Conservation (phyloP, 352 stramenopile species). For the Globisporangium alternatum region DNA sequence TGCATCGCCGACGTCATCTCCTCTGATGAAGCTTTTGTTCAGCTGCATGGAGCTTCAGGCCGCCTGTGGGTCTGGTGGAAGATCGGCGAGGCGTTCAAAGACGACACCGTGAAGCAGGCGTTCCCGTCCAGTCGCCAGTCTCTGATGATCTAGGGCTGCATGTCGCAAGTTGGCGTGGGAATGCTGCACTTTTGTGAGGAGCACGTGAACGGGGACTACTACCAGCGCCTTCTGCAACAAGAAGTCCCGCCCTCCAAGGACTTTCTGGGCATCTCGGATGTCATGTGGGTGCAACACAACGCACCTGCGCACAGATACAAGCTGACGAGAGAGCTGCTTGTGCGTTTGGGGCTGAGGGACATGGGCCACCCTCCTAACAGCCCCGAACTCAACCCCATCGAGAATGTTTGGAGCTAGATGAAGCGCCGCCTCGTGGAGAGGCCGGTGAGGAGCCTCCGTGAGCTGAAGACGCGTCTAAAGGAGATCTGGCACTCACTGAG, state of each 20-base stretch:
- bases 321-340: neutral
- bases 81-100: neutral
- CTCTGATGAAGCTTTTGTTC: conserved; percentile 1
- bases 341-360: neutral
- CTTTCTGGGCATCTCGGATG: neutral
- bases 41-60: neutral
- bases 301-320: conserved; percentile 2
- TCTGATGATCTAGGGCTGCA: conserved; percentile 5
- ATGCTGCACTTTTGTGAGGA: conserved; percentile 6
- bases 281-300: conserved; percentile 3
- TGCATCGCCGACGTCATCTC: conserved; percentile 1
- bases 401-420: too few species aligned
- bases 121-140: conserved; percentile 4
- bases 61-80: conserved; percentile 7
- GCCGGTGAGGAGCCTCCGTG: too few species aligned
- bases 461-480: too few species aligned
- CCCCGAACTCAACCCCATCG: conserved; percentile 2
- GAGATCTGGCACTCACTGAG: too few species aligned
- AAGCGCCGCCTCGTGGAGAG: too few species aligned
- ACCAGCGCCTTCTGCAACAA: neutral
- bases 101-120: neutral
- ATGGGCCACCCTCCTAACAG: conserved; percentile 2
- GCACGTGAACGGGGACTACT: neutral
- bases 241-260: conserved; percentile 1
- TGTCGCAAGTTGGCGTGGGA: neutral